These are phyloP conservation scores for Falciphora oryzae DNA, from an alignment of 2,329 filamentous ascomycete species.

Conservation along the genomic window DNA sequence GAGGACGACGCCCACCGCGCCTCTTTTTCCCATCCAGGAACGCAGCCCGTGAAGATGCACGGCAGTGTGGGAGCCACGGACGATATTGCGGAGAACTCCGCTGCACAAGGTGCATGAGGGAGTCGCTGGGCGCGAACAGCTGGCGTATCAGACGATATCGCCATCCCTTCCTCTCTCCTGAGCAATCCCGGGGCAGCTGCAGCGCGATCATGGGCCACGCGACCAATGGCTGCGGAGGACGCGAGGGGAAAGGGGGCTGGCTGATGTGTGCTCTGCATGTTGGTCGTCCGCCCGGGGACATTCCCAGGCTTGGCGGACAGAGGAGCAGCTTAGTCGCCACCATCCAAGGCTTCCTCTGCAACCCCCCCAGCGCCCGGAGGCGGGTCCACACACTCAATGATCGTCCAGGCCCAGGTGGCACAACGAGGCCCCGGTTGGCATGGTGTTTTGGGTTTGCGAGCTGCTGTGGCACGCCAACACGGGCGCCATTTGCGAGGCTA, in stretches of 20 bases:
- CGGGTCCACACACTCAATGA: not conserved
- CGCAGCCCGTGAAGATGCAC: not conserved
- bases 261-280: not conserved
- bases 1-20: not conserved
- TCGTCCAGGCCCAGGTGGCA: not conserved
- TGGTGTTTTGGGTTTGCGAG: not conserved
- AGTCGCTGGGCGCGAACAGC: not conserved
- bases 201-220: not conserved
- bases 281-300: not conserved
- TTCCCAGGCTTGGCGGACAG: not conserved
- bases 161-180: not conserved
- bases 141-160: not conserved
- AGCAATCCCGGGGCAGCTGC: not conserved
- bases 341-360: not conserved
- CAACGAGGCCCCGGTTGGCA: not conserved
- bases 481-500: not conserved
- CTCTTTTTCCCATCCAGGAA: not conserved
- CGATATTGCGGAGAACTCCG: not conserved
- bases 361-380: too few species aligned
- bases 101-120: not conserved
- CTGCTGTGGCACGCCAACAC: not conserved
- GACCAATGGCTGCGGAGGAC: not conserved
- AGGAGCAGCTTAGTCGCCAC: not conserved
- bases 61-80: not conserved
- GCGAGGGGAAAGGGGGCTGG: not conserved